phyloP scores from a whole-genome alignment of 768 basidiomycete species.

The Psilocybe cubensis region DNA sequence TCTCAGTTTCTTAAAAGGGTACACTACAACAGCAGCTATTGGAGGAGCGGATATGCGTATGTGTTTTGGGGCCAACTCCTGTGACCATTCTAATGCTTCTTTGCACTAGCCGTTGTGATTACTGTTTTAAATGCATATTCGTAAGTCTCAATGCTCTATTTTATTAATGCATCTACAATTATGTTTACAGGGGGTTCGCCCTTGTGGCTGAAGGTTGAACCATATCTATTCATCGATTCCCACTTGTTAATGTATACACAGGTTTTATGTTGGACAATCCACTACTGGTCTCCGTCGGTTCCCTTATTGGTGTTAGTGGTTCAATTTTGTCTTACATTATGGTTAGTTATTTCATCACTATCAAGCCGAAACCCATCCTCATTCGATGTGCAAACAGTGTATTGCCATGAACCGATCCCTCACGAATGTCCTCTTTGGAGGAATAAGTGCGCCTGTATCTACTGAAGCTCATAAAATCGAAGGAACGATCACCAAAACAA shows the following conservation, averaged over 20 bases:
- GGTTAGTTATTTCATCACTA: slow-evolving; percentile 47
- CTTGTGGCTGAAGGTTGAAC: slow-evolving; percentile 80
- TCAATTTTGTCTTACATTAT: slow-evolving; percentile 93
- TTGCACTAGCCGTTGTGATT: slow-evolving; percentile 75
- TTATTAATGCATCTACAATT: background rate
- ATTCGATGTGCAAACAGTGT: slow-evolving; percentile 50
- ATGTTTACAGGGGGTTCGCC: slow-evolving; percentile 64
- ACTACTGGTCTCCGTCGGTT: slow-evolving; percentile 80
- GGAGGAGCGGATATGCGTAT: slow-evolving; percentile 93
- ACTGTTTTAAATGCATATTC: slow-evolving; percentile 92
- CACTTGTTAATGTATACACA: slow-evolving; percentile 23
- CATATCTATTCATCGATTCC: background rate
- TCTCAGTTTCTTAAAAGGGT: slow-evolving; percentile 85
- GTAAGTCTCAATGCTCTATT: slow-evolving; percentile 29
- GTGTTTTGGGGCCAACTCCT: slow-evolving; percentile 29
- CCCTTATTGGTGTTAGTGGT: slow-evolving; percentile 88
- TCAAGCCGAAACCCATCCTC: background rate
- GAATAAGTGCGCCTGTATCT: slow-evolving; percentile 63
- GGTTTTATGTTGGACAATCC: slow-evolving; percentile 91
- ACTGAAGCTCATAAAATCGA: slow-evolving; percentile 76
- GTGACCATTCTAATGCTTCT: slow-evolving; percentile 10
- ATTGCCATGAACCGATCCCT: slow-evolving; percentile 91
- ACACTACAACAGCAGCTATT: slow-evolving; percentile 88
- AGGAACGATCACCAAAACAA: slow-evolving; percentile 78
- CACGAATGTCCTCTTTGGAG: slow-evolving; percentile 86